Percentiles rank a stretch among this genome's conserved stretches.
Conservation (phyloP, 192 early-diverging fungal genomes). For the Dispira parvispora region DNA sequence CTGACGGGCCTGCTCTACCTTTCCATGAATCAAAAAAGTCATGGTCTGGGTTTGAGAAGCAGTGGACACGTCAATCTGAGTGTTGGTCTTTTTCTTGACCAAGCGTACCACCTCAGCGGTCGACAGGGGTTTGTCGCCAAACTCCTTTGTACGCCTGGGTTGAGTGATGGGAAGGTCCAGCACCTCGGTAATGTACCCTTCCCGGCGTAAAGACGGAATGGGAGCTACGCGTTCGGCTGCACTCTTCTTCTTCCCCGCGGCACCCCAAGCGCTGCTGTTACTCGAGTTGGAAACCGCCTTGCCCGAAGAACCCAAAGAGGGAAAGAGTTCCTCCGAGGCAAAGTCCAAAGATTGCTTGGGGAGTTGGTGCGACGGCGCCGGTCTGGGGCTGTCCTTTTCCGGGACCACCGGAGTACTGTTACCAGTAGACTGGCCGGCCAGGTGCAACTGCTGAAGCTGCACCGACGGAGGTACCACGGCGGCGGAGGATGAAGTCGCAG, state of each 20-base stretch:
- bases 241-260: slow-evolving; percentile 18
- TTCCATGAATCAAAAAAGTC: slow-evolving; percentile 75
- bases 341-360: slow-evolving; percentile 26
- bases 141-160: slow-evolving; percentile 23
- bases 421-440: neutral
- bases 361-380: neutral
- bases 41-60: slow-evolving; percentile 48
- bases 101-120: slow-evolving; percentile 37
- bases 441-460: slow-evolving; percentile 8
- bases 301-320: slow-evolving; percentile 42
- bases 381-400: neutral
- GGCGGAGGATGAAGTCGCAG: neutral
- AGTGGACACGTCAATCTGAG: slow-evolving; percentile 71
- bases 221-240: slow-evolving; percentile 19
- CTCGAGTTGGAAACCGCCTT: slow-evolving; percentile 17
- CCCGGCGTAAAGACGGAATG: slow-evolving; percentile 19
- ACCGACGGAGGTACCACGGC: neutral
- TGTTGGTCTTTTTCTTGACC: slow-evolving; percentile 47
- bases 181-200: slow-evolving; percentile 35
- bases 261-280: slow-evolving; percentile 26
- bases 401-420: neutral
- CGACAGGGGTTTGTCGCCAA: slow-evolving; percentile 1
- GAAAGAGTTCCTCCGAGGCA: slow-evolving; percentile 51
- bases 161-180: slow-evolving; percentile 34
- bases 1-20: slow-evolving; percentile 52